Evolutionary conservation across 2,329 filamentous ascomycete species (phyloP).

Genomic region (Colletotrichum sp.): DNA sequence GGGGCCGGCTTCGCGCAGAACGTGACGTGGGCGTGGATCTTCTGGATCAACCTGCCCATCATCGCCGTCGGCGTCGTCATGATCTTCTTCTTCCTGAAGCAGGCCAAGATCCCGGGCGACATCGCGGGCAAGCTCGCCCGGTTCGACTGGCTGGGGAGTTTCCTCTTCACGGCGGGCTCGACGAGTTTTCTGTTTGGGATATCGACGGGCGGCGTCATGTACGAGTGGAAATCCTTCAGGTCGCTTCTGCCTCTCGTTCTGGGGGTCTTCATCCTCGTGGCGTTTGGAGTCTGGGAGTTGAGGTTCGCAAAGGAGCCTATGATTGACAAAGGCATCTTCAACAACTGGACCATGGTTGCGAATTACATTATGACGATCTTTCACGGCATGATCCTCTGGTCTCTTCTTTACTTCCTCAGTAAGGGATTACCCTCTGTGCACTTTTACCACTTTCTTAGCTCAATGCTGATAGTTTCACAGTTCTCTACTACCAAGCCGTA

Average conservation of each 20-base stretch:
- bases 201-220: conserved; percentile 70
- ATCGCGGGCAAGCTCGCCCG: conserved; percentile 33
- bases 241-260: conserved; percentile 67
- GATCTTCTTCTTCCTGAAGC: conserved; percentile 52
- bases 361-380: conserved; percentile 58
- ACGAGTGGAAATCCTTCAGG: conserved; percentile 65
- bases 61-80: conserved; percentile 51
- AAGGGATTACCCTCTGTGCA: not conserved
- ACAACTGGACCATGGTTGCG: conserved; percentile 51
- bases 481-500: conserved; percentile 54
- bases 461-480: conserved; percentile 20
- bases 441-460: not conserved
- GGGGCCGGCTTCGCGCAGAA: conserved; percentile 60
- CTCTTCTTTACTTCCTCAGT: conserved; percentile 59
- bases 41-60: conserved; percentile 68
- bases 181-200: conserved; percentile 66
- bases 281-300: conserved; percentile 60
- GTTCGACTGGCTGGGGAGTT: conserved; percentile 68
- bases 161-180: conserved; percentile 63
- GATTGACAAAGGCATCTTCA: conserved; percentile 48
- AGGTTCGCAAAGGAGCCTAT: conserved; percentile 55
- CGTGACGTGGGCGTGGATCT: conserved; percentile 65
- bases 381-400: conserved; percentile 62
- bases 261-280: conserved; percentile 54
- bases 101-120: conserved; percentile 22